Conservation (phyloP, 2,329 filamentous ascomycete species). For the Malbranchea zuffiana region DNA sequence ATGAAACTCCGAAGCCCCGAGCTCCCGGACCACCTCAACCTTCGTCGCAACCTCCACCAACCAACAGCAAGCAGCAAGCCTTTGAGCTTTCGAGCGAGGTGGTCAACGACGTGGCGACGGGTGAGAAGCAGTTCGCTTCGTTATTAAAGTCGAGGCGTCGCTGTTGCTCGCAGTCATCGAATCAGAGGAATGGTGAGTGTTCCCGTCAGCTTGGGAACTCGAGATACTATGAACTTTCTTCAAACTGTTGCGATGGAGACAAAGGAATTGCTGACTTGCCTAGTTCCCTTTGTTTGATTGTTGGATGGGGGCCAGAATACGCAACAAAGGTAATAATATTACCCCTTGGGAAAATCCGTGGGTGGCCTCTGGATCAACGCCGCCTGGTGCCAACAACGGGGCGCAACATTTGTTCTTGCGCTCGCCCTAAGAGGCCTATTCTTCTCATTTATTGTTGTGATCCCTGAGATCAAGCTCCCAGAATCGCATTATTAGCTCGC, state of each 20-base stretch:
- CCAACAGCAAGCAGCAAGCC: too few relatives aligned
- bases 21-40: not conserved
- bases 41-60: not conserved
- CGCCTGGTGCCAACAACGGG: slow-evolving; percentile 7
- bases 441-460: too few relatives aligned
- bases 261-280: slow-evolving; percentile 8
- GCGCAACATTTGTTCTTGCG: not conserved
- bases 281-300: slow-evolving; percentile 7
- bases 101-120: too few relatives aligned
- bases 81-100: too few relatives aligned
- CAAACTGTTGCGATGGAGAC: not conserved
- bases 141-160: too few relatives aligned
- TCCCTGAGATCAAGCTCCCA: too few relatives aligned
- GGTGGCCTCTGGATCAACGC: slow-evolving; percentile 4
- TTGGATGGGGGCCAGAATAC: slow-evolving; percentile 1
- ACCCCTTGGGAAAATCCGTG: slow-evolving; percentile 2
- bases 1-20: not conserved
- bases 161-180: not conserved
- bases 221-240: not conserved
- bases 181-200: not conserved
- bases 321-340: slow-evolving; percentile 3
- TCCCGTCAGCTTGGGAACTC: slow-evolving; percentile 8
- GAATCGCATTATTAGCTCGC: too few relatives aligned
- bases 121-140: too few relatives aligned
- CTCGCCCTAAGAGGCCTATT: too few relatives aligned